A percentile compares a stretch with the other conserved stretches of the same genome.
phyloP scores from a whole-genome alignment of 1,284 basidiomycete genomes.

The Ustilago vetiveriae region DNA sequence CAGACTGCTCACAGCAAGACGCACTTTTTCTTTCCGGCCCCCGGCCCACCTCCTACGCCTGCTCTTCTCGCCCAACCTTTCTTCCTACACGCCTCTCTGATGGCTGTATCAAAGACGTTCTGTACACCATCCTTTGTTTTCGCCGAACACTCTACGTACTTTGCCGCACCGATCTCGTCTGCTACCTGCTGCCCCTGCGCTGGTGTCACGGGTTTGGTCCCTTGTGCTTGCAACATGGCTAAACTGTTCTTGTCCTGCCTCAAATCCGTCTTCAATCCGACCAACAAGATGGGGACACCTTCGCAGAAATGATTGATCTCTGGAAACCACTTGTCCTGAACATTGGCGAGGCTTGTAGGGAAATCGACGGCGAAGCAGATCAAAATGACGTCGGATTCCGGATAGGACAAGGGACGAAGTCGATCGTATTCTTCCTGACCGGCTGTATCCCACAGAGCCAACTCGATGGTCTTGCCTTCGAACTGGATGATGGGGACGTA shows the following conservation, averaged over 20 bases:
- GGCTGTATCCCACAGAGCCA: slow-evolving; percentile 94
- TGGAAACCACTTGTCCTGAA: slow-evolving; percentile 96
- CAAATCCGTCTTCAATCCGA: slow-evolving; percentile 87
- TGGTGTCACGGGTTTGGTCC: slow-evolving; percentile 81
- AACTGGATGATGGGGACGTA: slow-evolving; percentile 89
- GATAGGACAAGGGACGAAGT: slow-evolving; percentile 76
- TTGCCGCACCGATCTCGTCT: slow-evolving; percentile 87
- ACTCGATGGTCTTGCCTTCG: slow-evolving; percentile 88
- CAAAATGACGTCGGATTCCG: slow-evolving; percentile 90
- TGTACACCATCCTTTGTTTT: slow-evolving; percentile 88
- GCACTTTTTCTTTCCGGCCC: slow-evolving; percentile 75
- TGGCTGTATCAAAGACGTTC: slow-evolving; percentile 89
- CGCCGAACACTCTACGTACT: slow-evolving; percentile 92
- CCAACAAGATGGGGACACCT: slow-evolving; percentile 87
- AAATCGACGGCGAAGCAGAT: slow-evolving; percentile 93
- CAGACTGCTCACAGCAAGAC: slow-evolving; percentile 73
- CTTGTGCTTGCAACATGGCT: slow-evolving; percentile 91
- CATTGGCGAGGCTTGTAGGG: slow-evolving; percentile 90
- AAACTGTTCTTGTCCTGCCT: slow-evolving; percentile 85
- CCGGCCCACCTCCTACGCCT: slow-evolving; percentile 34
- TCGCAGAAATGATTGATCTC: slow-evolving; percentile 98
- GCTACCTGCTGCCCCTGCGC: slow-evolving; percentile 75
- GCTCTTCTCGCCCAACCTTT: slow-evolving; percentile 34
- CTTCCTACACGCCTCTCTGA: slow-evolving; percentile 77
- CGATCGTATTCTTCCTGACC: slow-evolving; percentile 81